phyloP scores from a whole-genome alignment of 148 eudicot species.

The Nepenthes gracilis region DNA sequence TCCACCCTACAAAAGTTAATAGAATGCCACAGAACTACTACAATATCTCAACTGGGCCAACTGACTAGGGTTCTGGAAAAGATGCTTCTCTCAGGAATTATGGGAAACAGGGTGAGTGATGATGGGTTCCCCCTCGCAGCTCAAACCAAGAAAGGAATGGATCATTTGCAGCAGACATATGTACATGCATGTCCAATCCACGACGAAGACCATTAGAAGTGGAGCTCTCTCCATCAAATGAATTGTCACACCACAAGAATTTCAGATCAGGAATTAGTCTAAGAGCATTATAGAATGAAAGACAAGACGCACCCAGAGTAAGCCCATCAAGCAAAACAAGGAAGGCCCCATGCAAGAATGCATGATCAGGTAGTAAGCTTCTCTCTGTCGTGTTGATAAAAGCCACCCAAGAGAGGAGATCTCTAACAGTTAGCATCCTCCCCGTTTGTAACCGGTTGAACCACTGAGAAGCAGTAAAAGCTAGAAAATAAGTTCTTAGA shows the following conservation, averaged over 20 bases:
- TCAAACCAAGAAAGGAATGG: no score
- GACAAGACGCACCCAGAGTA: constrained; percentile 52
- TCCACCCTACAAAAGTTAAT: no score
- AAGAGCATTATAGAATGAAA: not conserved
- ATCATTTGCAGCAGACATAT: no score
- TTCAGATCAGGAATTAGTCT: not conserved
- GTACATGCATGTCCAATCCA: no score
- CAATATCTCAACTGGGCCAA: no score
- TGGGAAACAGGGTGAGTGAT: no score
- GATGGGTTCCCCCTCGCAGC: no score
- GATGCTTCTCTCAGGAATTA: no score
- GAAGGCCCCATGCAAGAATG: constrained; percentile 82
- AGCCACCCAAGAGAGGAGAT: constrained; percentile 89
- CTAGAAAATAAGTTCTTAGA: not conserved
- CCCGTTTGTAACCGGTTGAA: constrained; percentile 76
- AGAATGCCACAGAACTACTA: no score
- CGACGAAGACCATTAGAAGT: no score
- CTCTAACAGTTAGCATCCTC: constrained; percentile 81
- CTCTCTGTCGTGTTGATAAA: constrained; percentile 45
- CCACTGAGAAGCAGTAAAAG: constrained; percentile 45
- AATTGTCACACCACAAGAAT: not conserved
- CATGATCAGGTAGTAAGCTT: constrained; percentile 42
- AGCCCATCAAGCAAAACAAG: constrained; percentile 93
- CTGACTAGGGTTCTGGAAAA: no score
- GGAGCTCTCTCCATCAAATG: not conserved